A percentile compares a stretch with the other conserved stretches of the same genome.
Conservation (phyloP, 2,329 filamentous ascomycete species). For the Trichoderma pleuroti region DNA sequence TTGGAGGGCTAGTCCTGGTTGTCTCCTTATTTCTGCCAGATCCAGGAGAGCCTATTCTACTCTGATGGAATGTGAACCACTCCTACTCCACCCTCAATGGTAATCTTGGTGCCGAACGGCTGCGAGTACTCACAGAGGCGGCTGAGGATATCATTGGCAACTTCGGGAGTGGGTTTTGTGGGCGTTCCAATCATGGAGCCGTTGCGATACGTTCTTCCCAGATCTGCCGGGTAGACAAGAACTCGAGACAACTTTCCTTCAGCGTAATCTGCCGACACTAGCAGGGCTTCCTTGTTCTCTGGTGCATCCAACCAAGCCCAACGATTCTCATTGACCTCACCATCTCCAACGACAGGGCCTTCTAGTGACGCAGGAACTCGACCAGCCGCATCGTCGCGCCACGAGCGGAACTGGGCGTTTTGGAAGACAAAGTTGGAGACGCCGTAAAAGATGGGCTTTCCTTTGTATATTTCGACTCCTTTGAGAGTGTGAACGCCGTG, state of each 20-base stretch:
- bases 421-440: constrained; percentile 15
- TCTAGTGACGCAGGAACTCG: not conserved
- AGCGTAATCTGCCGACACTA: not conserved
- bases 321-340: not conserved
- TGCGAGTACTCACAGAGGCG: not conserved
- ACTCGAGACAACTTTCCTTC: constrained; percentile 1
- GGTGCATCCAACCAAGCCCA: constrained; percentile 7
- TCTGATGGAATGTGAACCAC: not conserved
- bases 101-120: constrained; percentile 1
- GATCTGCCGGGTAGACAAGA: not conserved
- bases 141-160: not conserved
- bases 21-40: not conserved
- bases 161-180: not conserved
- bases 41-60: not conserved
- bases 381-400: constrained; percentile 9
- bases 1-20: not conserved
- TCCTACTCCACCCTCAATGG: not conserved
- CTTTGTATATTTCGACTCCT: constrained; percentile 5
- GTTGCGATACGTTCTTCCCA: not conserved
- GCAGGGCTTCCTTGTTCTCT: constrained; percentile 6
- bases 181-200: constrained; percentile 7
- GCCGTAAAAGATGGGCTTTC: constrained; percentile 9
- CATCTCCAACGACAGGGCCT: not conserved
- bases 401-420: constrained; percentile 5
- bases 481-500: constrained; percentile 16